Base-by-base conservation (phyloP, 2,329 filamentous ascomycete genomes). In the Sporothrix inflata region DNA sequence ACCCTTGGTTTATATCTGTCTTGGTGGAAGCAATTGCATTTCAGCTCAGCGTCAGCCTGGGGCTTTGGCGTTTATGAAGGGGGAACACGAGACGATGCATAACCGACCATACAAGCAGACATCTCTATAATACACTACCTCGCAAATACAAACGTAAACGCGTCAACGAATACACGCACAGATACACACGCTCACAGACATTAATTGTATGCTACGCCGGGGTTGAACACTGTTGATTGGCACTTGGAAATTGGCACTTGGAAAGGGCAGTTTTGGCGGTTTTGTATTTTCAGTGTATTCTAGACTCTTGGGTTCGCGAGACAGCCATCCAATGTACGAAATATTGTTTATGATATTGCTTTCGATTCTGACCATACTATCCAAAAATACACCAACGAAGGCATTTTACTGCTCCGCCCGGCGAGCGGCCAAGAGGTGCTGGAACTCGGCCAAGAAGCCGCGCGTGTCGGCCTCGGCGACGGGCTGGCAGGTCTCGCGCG, bases 381-480 rank as follows among this genome's bases (percentile, higher is more conserved):
- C 55, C 30, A 42, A 6, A 7, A 11, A 24, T 53, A 19, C 49
- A 1, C 21, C n/a, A 6, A 51, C 9, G 6, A 12, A 16, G 6
- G 2, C 4, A 34, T 19, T 40, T 51, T 51, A 67, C 30, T 40
- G n/a, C 40, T 40, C 38, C 40, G 53, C 30, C 53, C 68, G 51
- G n/a, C 51, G 19, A 34, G 34, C 51, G 21, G 45, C 71, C 57
- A 75, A 30, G 0, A 71, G 9, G 24, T 72, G 51, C 27, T 42
- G 69, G 16, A 74, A 34, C 40, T 75, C 75, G 49, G 24, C 67
- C 57, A 72, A 16, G 27, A 72, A 55, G 0, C 74, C 72, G 2
- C 47, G 19, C 30, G n/a, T 24, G 51, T 75, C 73, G 14, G 51
- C 12, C 7, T 21, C 72, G 19, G 66, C 67, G 0, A 75, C 72